A percentile compares a stretch with the other conserved stretches of the same genome.
phyloP scores from a whole-genome alignment of 192 early-diverging fungal genomes.

The Coemansia sp. region DNA sequence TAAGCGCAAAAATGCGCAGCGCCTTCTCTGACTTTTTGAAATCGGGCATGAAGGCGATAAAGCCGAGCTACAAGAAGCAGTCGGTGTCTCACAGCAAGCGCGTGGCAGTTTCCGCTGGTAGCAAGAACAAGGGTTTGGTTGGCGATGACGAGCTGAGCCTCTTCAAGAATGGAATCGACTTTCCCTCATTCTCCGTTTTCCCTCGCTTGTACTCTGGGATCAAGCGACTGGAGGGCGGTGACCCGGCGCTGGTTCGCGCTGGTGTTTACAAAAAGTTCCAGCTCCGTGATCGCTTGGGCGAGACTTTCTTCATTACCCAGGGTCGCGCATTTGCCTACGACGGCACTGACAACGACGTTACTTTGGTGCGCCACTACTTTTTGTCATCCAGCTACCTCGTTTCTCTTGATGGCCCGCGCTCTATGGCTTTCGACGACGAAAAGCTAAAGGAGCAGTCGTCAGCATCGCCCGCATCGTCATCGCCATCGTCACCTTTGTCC shows the following conservation, averaged over 20 bases:
- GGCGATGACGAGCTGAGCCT: constrained; percentile 1
- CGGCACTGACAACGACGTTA: constrained; percentile 6
- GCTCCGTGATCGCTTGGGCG: constrained; percentile 35
- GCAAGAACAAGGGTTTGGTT: neutral
- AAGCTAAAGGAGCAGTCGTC: neutral
- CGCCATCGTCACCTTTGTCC: neutral
- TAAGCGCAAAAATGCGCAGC: neutral
- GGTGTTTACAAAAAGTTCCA: constrained; percentile 42
- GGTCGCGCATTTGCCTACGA: constrained; percentile 34
- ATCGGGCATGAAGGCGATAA: neutral
- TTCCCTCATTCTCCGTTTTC: constrained; percentile 29
- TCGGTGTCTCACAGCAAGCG: constrained; percentile 2
- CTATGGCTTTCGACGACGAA: neutral
- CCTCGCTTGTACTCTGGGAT: constrained; percentile 40
- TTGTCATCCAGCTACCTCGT: constrained; percentile 40
- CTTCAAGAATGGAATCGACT: constrained; percentile 19
- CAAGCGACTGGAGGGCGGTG: constrained; percentile 15
- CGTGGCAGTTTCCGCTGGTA: neutral
- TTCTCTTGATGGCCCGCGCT: constrained; percentile 18
- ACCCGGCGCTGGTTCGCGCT: constrained; percentile 18
- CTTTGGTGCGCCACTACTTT: constrained; percentile 30
- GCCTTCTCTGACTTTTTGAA: constrained; percentile 5
- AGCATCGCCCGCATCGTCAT: too few relatives aligned
- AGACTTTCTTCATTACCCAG: constrained; percentile 20
- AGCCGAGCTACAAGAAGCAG: neutral